These are phyloP conservation scores for Gelatoporia subvermispora DNA, from an alignment of 768 basidiomycete genomes.

Conservation along the genomic window DNA sequence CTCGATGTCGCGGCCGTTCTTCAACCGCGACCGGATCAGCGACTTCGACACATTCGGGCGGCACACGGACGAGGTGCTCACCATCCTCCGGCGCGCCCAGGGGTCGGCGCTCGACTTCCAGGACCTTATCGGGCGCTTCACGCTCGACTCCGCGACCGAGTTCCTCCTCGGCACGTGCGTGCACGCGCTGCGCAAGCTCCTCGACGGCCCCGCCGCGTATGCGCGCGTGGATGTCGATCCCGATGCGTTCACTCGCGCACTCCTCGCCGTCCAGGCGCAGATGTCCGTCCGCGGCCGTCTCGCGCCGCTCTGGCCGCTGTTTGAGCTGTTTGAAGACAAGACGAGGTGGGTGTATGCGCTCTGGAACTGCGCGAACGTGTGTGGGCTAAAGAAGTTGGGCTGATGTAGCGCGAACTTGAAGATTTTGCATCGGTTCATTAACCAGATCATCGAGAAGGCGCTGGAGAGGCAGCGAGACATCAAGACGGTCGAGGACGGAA, in stretches of 20 bases:
- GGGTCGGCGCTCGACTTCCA: conserved; percentile 8
- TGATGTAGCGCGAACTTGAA: not conserved
- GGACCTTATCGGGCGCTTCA: conserved; percentile 39
- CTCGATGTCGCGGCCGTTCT: conserved; percentile 66
- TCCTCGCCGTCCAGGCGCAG: conserved; percentile 30
- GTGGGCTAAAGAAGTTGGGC: not conserved
- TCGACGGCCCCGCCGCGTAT: conserved; percentile 30
- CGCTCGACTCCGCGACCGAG: conserved; percentile 53
- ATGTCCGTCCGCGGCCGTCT: conserved; percentile 24
- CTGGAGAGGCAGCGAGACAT: conserved; percentile 25
- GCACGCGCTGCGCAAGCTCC: conserved; percentile 29
- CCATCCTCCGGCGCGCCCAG: conserved; percentile 5
- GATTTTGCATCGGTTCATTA: conserved; percentile 32
- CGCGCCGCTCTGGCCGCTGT: conserved; percentile 37
- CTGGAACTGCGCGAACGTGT: not conserved
- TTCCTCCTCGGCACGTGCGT: conserved; percentile 47
- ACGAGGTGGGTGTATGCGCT: conserved; percentile 3
- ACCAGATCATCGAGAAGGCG: conserved; percentile 48
- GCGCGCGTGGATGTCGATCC: conserved; percentile 20
- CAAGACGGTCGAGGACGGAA: not conserved
- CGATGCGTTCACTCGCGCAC: conserved; percentile 33
- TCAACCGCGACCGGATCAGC: conserved; percentile 29
- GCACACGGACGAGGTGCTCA: conserved; percentile 14
- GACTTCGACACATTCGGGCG: conserved; percentile 23
- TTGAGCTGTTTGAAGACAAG: conserved; percentile 31